Percentiles rank a stretch among this genome's conserved stretches.
Conservation (phyloP, 2,329 filamentous ascomycete species). For the Paecilomyces niveus region DNA sequence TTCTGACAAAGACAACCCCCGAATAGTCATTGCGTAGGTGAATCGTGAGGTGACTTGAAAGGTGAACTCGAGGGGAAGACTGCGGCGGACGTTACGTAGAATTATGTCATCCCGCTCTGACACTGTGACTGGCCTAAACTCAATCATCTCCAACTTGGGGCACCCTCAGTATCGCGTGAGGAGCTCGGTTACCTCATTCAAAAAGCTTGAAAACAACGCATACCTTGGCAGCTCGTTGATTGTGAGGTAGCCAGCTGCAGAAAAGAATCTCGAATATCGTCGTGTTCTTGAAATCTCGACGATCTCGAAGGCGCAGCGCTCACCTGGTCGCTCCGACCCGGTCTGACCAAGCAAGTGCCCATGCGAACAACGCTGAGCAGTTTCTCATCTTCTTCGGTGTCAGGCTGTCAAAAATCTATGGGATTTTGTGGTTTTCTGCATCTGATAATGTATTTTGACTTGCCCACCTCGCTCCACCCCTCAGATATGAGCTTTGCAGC, state of each 20-base stretch:
- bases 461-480: neutral
- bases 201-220: neutral
- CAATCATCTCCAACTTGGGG: slow-evolving; percentile 2
- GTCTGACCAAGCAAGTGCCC: slow-evolving; percentile 1
- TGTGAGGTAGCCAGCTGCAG: neutral
- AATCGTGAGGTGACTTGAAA: neutral
- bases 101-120: slow-evolving; percentile 19
- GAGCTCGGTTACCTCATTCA: neutral
- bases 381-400: slow-evolving; percentile 10
- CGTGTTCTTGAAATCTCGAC: neutral
- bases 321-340: neutral
- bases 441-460: neutral
- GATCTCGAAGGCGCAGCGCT: neutral
- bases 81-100: slow-evolving; percentile 13
- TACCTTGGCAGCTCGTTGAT: neutral
- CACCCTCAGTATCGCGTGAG: neutral
- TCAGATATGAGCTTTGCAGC: neutral
- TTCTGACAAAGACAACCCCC: neutral
- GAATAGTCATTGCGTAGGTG: neutral
- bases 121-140: neutral
- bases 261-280: neutral
- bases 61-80: neutral
- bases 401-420: slow-evolving; percentile 1
- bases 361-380: slow-evolving; percentile 21
- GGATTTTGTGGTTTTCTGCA: neutral